Conservation (phyloP, 805 yeast species). For the Nematodospora valgi region DNA sequence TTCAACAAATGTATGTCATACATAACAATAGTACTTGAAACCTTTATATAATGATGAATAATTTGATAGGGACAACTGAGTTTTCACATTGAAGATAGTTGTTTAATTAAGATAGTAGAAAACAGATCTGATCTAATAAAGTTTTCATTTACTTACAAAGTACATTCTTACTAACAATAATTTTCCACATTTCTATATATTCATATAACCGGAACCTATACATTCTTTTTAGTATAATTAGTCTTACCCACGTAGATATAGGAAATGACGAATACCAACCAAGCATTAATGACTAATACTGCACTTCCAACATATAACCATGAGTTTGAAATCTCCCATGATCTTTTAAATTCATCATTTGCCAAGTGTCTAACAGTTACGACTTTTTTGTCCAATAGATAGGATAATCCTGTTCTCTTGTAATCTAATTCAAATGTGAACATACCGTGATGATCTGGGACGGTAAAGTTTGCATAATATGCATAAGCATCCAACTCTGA, state of each 20-base stretch:
- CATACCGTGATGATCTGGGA: conserved; percentile 97
- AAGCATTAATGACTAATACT: conserved; percentile 62
- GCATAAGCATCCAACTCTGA: conserved; percentile 43
- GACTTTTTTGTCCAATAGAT: conserved; percentile 58
- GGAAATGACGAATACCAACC: conserved; percentile 73
- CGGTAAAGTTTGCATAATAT: conserved; percentile 54
- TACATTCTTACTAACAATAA: neutral
- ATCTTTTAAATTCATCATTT: conserved; percentile 89
- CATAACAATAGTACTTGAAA: too few relatives aligned
- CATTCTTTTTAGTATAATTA: conserved; percentile 25
- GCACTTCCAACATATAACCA: conserved; percentile 86
- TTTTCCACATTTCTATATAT: neutral
- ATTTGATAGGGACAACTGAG: conserved; percentile 29
- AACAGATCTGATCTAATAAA: conserved; percentile 12
- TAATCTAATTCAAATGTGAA: conserved; percentile 82
- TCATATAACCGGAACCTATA: neutral
- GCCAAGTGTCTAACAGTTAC: conserved; percentile 92
- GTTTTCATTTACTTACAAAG: conserved; percentile 1
- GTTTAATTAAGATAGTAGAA: conserved; percentile 23
- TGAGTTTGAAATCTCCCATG: conserved; percentile 89
- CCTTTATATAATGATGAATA: conserved; percentile 13
- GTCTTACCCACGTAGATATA: conserved; percentile 46
- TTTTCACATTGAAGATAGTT: conserved; percentile 19
- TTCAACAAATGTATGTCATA: conserved; percentile 2
- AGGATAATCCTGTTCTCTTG: conserved; percentile 72